Conservation (phyloP, 257 asterid genomes). For the Striga asiatica region DNA sequence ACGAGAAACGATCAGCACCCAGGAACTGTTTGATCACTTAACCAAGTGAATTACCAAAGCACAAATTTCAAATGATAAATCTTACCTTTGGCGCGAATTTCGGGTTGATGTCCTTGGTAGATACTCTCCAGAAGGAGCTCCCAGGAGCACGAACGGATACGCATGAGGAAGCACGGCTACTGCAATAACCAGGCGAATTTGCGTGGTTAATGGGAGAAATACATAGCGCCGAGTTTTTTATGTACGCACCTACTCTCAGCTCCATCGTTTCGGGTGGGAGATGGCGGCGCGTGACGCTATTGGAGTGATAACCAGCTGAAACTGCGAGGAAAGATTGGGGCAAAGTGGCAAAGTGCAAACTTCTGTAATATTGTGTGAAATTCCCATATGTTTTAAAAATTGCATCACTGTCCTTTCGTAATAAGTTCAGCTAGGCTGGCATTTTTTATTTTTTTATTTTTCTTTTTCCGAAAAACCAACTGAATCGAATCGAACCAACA, state of each 20-base stretch:
- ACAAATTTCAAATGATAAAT: background rate
- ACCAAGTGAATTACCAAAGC: background rate
- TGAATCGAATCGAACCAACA: no score
- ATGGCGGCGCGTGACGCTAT: background rate
- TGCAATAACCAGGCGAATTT: background rate
- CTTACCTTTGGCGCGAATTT: slow-evolving; percentile 22
- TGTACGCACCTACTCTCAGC: slow-evolving; percentile 17
- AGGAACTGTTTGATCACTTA: background rate
- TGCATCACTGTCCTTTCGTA: no score
- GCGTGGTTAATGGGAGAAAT: slow-evolving; percentile 13
- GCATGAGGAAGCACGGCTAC: slow-evolving; percentile 11
- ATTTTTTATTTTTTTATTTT: no score
- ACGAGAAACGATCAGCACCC: background rate
- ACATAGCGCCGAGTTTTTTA: slow-evolving; percentile 14
- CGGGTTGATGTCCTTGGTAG: slow-evolving; percentile 16
- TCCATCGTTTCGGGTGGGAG: slow-evolving; percentile 24
- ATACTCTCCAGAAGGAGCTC: slow-evolving; percentile 23
- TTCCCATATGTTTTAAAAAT: no score
- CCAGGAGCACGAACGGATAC: slow-evolving; percentile 17
- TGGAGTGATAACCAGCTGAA: no score
- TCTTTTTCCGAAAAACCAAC: no score
- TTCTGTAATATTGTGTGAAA: no score
- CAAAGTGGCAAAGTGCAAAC: no score
- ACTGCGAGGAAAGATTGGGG: no score
- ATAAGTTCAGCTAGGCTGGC: no score